These are phyloP conservation scores for Chaetothyriales sp. DNA, from an alignment of 2,329 filamentous ascomycete genomes.

Conservation along the genomic window DNA sequence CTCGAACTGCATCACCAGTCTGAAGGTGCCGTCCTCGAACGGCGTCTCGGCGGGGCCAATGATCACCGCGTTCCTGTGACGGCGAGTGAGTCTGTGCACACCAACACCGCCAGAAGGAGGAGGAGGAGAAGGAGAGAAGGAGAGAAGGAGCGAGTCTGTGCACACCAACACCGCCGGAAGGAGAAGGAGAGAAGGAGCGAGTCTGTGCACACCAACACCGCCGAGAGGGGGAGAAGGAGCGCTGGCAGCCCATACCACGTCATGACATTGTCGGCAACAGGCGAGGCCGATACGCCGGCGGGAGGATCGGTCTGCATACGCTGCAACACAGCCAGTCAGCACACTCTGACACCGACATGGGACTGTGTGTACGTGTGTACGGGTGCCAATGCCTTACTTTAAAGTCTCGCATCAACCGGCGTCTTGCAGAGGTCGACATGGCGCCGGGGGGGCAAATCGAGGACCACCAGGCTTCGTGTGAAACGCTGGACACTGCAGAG, in stretches of 20 bases:
- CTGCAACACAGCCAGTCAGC: constrained; percentile 33
- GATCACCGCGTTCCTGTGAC: constrained; percentile 83
- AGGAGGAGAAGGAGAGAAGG: too few relatives aligned
- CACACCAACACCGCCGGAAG: too few relatives aligned
- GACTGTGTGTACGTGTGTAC: not conserved
- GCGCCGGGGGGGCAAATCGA: constrained; percentile 17
- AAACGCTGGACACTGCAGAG: not conserved
- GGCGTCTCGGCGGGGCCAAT: constrained; percentile 94
- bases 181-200: too few relatives aligned
- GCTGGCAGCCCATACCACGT: constrained; percentile 54
- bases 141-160: too few relatives aligned
- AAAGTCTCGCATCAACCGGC: constrained; percentile 97
- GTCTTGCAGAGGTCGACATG: constrained; percentile 89
- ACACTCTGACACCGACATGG: not conserved
- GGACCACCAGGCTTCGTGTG: not conserved
- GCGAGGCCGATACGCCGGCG: constrained; percentile 88
- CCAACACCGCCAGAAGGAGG: too few relatives aligned
- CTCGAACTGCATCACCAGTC: constrained; percentile 97
- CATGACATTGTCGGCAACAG: constrained; percentile 94
- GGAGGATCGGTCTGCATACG: constrained; percentile 99
- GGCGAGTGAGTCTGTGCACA: not conserved
- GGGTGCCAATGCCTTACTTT: constrained; percentile 51
- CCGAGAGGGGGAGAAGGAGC: not conserved
- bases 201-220: not conserved
- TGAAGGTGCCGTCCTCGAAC: constrained; percentile 95